A percentile compares a stretch with the other conserved stretches of the same genome.
Conservation (phyloP, 345 rosid genomes). For the Erodium maritimum region DNA sequence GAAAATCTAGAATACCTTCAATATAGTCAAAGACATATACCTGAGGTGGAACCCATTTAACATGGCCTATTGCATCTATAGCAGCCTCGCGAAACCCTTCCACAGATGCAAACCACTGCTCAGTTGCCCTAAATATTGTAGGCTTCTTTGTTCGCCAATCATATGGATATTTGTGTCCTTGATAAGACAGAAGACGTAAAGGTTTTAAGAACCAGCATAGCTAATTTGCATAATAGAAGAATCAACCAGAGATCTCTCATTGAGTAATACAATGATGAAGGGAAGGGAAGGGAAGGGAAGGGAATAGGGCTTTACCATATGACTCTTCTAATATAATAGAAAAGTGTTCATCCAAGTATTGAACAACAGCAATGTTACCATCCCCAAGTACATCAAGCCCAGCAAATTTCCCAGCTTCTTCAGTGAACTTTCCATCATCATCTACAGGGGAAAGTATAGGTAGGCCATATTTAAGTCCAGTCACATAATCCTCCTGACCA, state of each 20-base stretch:
- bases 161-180: constrained; percentile 92
- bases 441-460: constrained; percentile 74
- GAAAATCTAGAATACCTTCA: background rate
- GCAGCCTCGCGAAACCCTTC: constrained; percentile 77
- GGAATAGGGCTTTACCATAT: constrained; percentile 41
- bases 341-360: constrained; percentile 59
- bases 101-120: constrained; percentile 99
- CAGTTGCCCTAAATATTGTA: constrained; percentile 93
- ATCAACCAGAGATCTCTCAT: constrained; percentile 4
- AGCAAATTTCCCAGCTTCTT: constrained; percentile 73
- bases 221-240: background rate
- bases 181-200: constrained; percentile 13
- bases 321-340: constrained; percentile 75
- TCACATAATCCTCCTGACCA: constrained; percentile 91
- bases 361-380: constrained; percentile 75
- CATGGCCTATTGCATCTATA: constrained; percentile 68
- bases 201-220: constrained; percentile 2
- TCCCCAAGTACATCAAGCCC: constrained; percentile 94
- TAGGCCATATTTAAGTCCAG: constrained; percentile 79
- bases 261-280: background rate
- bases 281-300: too few species aligned
- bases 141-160: constrained; percentile 97
- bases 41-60: constrained; percentile 93
- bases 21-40: constrained; percentile 25
- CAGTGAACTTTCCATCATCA: constrained; percentile 85